Evolutionary conservation across 495 filamentous ascomycete genomes (phyloP).

Genomic region (Aspergillus panamensis): DNA sequence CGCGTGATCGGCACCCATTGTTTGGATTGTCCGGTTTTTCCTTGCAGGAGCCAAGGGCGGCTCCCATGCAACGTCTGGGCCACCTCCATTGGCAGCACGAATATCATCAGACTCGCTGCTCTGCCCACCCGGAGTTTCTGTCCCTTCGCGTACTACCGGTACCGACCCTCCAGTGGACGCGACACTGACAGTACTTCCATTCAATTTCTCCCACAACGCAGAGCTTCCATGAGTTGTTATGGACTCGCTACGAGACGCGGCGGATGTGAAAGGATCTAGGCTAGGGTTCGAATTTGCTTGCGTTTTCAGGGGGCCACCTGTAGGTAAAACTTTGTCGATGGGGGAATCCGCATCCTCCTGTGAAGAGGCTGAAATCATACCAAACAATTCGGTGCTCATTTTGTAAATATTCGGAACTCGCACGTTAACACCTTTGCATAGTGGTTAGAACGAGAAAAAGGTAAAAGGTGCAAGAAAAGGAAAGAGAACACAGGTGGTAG

Average conservation of each 20-base stretch:
- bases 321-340: conserved; percentile 35
- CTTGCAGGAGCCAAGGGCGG: conserved; percentile 66
- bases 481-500: background rate
- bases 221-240: conserved; percentile 45
- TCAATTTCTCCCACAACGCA: conserved; percentile 56
- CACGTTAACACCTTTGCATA: conserved; percentile 63
- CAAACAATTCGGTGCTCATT: conserved; percentile 62
- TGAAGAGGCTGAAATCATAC: conserved; percentile 41
- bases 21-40: conserved; percentile 57
- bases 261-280: conserved; percentile 47
- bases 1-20: conserved; percentile 45
- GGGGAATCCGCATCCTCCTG: conserved; percentile 35
- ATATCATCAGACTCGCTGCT: conserved; percentile 45
- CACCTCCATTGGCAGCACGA: conserved; percentile 34
- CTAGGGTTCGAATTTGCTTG: conserved; percentile 42
- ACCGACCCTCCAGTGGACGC: conserved; percentile 27
- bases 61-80: conserved; percentile 43
- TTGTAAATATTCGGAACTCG: conserved; percentile 82
- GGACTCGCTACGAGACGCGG: conserved; percentile 41
- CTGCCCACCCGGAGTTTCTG: conserved; percentile 42
- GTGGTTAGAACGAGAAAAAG: conserved; percentile 19
- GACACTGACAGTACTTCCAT: conserved; percentile 45
- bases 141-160: conserved; percentile 37
- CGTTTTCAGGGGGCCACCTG: conserved; percentile 40
- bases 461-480: background rate